These are phyloP conservation scores for Debaryomyces maramus DNA, from an alignment of 805 yeast species.

Conservation along the genomic window DNA sequence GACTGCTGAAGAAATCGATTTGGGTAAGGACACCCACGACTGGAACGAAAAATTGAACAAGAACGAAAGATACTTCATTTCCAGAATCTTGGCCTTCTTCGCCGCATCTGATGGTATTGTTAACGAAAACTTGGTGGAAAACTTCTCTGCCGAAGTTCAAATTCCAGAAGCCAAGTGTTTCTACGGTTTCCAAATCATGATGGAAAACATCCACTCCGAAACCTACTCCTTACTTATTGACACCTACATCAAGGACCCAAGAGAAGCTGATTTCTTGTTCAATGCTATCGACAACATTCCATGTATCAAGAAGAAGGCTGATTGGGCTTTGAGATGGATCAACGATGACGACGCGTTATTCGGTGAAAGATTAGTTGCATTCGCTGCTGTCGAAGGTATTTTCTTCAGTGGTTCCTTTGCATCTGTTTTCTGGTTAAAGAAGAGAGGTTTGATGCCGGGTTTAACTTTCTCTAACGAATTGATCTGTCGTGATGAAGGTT, in stretches of 20 bases:
- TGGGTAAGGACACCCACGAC: conserved; percentile 86
- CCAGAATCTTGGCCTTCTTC: conserved; percentile 93
- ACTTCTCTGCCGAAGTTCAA: conserved; percentile 96
- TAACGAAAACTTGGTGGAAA: conserved; percentile 95
- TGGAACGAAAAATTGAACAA: conserved; percentile 90
- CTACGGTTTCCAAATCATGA: conserved; percentile 99
- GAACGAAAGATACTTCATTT: conserved; percentile 88
- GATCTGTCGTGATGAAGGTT: conserved; percentile 97
- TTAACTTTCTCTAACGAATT: conserved; percentile 96
- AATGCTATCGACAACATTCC: conserved; percentile 97
- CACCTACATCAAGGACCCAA: conserved; percentile 93
- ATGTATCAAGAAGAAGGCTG: conserved; percentile 94
- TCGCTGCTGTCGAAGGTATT: conserved; percentile 98
- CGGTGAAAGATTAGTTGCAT: conserved; percentile 95
- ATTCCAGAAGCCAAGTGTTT: conserved; percentile 97
- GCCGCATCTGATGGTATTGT: conserved; percentile 99
- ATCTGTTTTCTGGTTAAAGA: conserved; percentile 97
- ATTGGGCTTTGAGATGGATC: conserved; percentile 99
- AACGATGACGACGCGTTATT: conserved; percentile 82
- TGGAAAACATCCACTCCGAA: conserved; percentile 98
- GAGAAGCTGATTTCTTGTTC: conserved; percentile 85
- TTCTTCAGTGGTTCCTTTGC: conserved; percentile 99
- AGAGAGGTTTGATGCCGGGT: conserved; percentile 99
- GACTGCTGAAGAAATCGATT: conserved; percentile 99
- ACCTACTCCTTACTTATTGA: conserved; percentile 94